Conservation (phyloP, 352 stramenopile species). For the Globisporangium perplexum region DNA sequence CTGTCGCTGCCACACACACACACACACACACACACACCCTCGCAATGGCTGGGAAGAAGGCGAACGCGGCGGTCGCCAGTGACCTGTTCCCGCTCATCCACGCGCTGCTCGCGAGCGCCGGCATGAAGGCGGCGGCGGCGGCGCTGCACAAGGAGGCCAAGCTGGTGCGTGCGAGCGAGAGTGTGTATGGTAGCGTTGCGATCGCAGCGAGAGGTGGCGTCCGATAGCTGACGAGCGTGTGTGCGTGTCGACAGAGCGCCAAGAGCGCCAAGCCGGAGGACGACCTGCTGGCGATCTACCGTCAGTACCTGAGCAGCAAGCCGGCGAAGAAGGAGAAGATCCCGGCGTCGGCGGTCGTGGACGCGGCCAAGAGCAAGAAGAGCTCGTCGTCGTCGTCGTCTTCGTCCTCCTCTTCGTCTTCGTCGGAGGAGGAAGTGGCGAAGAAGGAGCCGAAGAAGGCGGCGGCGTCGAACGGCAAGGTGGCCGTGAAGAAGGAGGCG, state of each 20-base stretch:
- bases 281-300: constrained; percentile 73
- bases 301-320: constrained; percentile 53
- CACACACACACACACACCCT: constrained; percentile 1
- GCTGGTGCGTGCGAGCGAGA: constrained; percentile 31
- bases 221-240: neutral
- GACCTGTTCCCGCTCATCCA: constrained; percentile 77
- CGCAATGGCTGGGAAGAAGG: constrained; percentile 15
- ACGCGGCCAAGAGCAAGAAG: constrained; percentile 49
- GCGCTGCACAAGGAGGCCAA: constrained; percentile 72
- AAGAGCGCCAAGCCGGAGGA: constrained; percentile 54
- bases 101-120: constrained; percentile 51
- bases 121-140: constrained; percentile 65
- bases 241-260: constrained; percentile 21
- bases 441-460: constrained; percentile 9
- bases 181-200: too few relatives aligned
- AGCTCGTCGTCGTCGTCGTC: constrained; percentile 24
- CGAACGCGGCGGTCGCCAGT: constrained; percentile 40
- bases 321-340: constrained; percentile 47
- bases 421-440: constrained; percentile 26
- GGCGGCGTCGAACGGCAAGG: constrained; percentile 12
- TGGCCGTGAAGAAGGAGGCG: constrained; percentile 20
- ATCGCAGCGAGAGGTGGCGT: too few relatives aligned
- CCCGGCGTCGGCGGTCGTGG: constrained; percentile 42
- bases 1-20: neutral
- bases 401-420: constrained; percentile 34